These are phyloP conservation scores for Skeletonema grethae DNA, from an alignment of 108 stramenopile species.

Conservation along the genomic window DNA sequence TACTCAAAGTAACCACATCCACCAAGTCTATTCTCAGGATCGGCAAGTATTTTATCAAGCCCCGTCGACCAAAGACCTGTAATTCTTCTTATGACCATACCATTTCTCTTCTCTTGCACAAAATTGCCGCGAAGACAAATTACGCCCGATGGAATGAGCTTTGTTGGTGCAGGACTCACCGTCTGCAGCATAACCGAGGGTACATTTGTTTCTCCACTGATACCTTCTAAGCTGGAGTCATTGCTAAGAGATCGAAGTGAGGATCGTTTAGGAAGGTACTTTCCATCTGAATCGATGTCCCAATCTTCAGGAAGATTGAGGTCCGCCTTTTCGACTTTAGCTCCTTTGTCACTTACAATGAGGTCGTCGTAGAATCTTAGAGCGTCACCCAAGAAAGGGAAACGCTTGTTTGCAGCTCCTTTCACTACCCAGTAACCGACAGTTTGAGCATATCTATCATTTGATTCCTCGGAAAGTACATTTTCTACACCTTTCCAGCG, in stretches of 20 bases:
- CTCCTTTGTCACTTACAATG: neutral
- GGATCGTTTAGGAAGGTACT: neutral
- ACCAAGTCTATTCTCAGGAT: constrained; percentile 68
- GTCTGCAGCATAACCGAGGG: neutral
- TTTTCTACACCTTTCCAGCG: neutral
- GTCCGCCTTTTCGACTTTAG: neutral
- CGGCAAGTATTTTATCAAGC: constrained; percentile 62
- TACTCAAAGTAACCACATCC: constrained; percentile 79
- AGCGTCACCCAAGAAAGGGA: neutral
- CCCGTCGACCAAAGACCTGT: constrained; percentile 84
- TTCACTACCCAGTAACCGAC: neutral
- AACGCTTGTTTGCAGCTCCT: neutral
- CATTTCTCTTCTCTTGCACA: constrained; percentile 49
- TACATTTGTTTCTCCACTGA: too few species aligned
- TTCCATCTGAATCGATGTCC: neutral
- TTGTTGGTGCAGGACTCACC: constrained; percentile 40
- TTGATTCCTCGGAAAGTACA: neutral
- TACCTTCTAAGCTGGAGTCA: too few species aligned
- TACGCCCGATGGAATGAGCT: constrained; percentile 55
- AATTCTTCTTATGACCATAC: constrained; percentile 30
- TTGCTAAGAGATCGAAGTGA: neutral
- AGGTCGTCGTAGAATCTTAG: neutral
- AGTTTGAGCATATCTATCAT: neutral
- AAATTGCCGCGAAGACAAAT: constrained; percentile 78
- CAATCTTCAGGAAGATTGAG: neutral